Conservation (phyloP, 1,139 yeast species). For the Pichia sp. region DNA sequence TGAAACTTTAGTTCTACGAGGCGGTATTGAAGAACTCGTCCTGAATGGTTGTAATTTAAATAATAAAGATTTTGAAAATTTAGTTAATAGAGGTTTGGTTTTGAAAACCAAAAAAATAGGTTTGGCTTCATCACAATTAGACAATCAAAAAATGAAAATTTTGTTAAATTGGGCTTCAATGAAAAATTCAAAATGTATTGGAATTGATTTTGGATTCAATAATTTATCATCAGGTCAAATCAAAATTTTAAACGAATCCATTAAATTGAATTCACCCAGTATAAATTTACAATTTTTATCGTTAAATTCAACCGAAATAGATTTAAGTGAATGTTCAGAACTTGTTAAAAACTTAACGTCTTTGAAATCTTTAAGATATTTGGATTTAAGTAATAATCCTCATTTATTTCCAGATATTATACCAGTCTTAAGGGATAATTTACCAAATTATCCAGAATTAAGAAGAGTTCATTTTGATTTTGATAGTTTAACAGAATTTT, state of each 20-base stretch:
- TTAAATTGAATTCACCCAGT: slow-evolving; percentile 32
- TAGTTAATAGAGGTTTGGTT: slow-evolving; percentile 49
- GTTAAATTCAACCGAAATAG: slow-evolving; percentile 59
- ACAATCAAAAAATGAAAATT: slow-evolving; percentile 46
- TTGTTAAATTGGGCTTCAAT: slow-evolving; percentile 59
- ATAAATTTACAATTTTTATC: slow-evolving; percentile 53
- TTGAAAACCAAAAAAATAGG: slow-evolving; percentile 65
- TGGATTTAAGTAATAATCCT: slow-evolving; percentile 74
- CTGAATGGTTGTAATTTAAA: slow-evolving; percentile 72
- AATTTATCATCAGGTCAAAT: slow-evolving; percentile 51
- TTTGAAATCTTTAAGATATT: slow-evolving; percentile 54
- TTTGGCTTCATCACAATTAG: slow-evolving; percentile 64
- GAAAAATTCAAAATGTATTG: slow-evolving; percentile 54
- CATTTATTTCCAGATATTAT: slow-evolving; percentile 66
- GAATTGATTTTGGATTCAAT: slow-evolving; percentile 81
- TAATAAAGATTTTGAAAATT: slow-evolving; percentile 42
- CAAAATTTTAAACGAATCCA: slow-evolving; percentile 35
- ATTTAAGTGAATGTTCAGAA: slow-evolving; percentile 47
- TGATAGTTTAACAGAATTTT: slow-evolving; percentile 57
- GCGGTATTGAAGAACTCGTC: slow-evolving; percentile 78
- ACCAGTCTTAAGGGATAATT: slow-evolving; percentile 49
- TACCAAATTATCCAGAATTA: slow-evolving; percentile 61
- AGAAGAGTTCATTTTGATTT: slow-evolving; percentile 74
- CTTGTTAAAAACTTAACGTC: slow-evolving; percentile 47
- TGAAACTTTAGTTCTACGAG: slow-evolving; percentile 48